A percentile compares a stretch with the other conserved stretches of the same genome.
Evolutionary conservation across 2,329 filamentous ascomycete genomes (phyloP).

Genomic region (Malbranchea zuffiana): DNA sequence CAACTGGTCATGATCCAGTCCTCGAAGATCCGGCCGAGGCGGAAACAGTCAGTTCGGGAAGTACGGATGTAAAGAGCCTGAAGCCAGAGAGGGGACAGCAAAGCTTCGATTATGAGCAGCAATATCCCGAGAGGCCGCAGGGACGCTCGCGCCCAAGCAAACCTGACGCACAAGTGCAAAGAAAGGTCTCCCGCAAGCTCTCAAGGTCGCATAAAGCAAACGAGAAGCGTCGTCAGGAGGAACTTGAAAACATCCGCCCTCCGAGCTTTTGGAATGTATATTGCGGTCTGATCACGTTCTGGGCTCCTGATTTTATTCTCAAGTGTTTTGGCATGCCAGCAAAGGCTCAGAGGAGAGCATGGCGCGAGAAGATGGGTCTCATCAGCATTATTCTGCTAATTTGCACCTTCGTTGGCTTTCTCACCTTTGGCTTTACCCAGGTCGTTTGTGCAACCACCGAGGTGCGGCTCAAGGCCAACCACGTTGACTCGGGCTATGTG

Average conservation of each 20-base stretch:
- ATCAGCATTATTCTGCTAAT: slow-evolving; percentile 87
- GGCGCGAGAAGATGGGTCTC: slow-evolving; percentile 95
- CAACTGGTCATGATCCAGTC: slow-evolving; percentile 83
- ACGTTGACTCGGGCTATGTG: slow-evolving; percentile 75
- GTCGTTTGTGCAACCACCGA: slow-evolving; percentile 69
- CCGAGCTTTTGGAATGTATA: slow-evolving; percentile 93
- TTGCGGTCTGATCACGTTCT: slow-evolving; percentile 87
- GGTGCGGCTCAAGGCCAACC: slow-evolving; percentile 66
- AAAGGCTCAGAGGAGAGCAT: slow-evolving; percentile 80
- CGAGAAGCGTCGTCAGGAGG: slow-evolving; percentile 48
- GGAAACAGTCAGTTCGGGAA: slow-evolving; percentile 53
- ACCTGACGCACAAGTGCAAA: slow-evolving; percentile 31
- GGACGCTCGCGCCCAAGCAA: slow-evolving; percentile 9
- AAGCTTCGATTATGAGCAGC: slow-evolving; percentile 6
- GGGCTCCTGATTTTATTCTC: slow-evolving; percentile 77
- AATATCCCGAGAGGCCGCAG: not conserved
- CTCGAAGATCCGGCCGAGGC: slow-evolving; percentile 53
- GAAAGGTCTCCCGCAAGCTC: slow-evolving; percentile 55
- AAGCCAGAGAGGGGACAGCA: slow-evolving; percentile 13
- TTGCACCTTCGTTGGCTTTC: slow-evolving; percentile 79
- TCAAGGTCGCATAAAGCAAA: slow-evolving; percentile 46
- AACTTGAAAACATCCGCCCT: slow-evolving; percentile 56
- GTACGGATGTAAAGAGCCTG: slow-evolving; percentile 43
- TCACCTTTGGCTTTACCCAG: slow-evolving; percentile 92
- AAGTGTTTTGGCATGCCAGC: slow-evolving; percentile 74